Base-by-base conservation (phyloP, 345 rosid species). In the Rubroshorea leprosula region DNA sequence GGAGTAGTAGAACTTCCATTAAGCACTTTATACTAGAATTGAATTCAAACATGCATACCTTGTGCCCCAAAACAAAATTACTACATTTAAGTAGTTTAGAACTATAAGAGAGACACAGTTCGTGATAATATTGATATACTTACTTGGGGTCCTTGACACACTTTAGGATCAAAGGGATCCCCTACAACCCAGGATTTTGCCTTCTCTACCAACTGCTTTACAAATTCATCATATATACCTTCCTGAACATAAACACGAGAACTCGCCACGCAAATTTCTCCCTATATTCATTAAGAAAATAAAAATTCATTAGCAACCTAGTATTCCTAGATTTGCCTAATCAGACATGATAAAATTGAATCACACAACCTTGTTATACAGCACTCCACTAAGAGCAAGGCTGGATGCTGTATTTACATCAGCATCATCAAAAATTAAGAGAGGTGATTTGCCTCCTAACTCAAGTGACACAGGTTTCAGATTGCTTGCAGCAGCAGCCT, bases 391-490 rank as follows among this genome's bases (percentile, higher is more conserved):
- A 13, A 85, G 83, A 5, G 98, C 90, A 11, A 85, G 76, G 35
- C 75, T 77, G 0, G 73, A 79, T 4, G 96, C 96, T 57, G 50
- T 66, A 50, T 84, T 68, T 7, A 75, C 52, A 69, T 85, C 88
- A 29, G 95, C 98, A 38, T 91, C 98, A 8, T 91, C 79, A 50
- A 85, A 88, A 23, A 91, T 76, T 16, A 86, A 54, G 22, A 91
- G 66, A 35, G 98, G 98, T 4, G 92, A 88, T 72, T 91, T 91
- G n/a, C 96, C 95, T 0, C 98, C 98, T 18, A 88, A 66, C 63
- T 91, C 98, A 0, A 91, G 81, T 0, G 95, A 76, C 7, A 88
- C 84, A 10, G 62, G 69, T 31, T 91, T 91, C 68, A 91, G 74
- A 65, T 88, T 91, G 69, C 95, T 88, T 31, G 62, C 23, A 0